Percentiles rank a stretch among this genome's conserved stretches.
phyloP scores from a whole-genome alignment of 2,329 filamentous ascomycete species.

The Epicoccum sorghinum region DNA sequence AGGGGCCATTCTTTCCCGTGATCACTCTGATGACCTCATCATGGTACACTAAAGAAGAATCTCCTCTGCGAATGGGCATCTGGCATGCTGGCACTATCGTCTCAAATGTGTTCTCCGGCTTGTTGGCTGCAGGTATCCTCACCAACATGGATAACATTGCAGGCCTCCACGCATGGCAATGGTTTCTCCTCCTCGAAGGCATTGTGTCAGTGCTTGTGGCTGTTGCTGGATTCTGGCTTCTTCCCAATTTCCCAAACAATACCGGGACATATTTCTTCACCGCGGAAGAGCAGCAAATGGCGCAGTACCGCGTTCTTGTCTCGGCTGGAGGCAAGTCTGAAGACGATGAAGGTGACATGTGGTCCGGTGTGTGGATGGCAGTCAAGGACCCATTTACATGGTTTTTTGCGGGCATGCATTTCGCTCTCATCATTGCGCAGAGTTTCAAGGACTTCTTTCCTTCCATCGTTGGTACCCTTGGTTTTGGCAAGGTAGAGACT shows the following conservation, averaged over 20 bases:
- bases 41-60: constrained; percentile 56
- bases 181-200: constrained; percentile 61
- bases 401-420: constrained; percentile 49
- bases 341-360: constrained; percentile 47
- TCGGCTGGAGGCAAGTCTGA: constrained; percentile 40
- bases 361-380: constrained; percentile 44
- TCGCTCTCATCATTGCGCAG: constrained; percentile 35
- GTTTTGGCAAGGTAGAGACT: constrained; percentile 31
- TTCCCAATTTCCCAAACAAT: constrained; percentile 18
- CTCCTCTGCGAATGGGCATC: constrained; percentile 53
- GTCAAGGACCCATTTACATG: constrained; percentile 47
- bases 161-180: constrained; percentile 49
- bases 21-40: constrained; percentile 48
- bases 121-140: constrained; percentile 54
- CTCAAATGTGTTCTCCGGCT: constrained; percentile 54
- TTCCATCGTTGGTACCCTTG: constrained; percentile 27
- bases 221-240: constrained; percentile 36
- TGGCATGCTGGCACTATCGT: constrained; percentile 56
- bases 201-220: constrained; percentile 55
- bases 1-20: constrained; percentile 50
- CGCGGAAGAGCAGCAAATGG: constrained; percentile 9
- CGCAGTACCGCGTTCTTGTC: constrained; percentile 45
- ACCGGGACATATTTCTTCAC: constrained; percentile 14
- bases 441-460: constrained; percentile 53
- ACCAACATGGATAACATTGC: constrained; percentile 51